These are phyloP conservation scores for Saccharomyces eubayanus DNA, from an alignment of 805 yeast genomes.

Conservation along the genomic window DNA sequence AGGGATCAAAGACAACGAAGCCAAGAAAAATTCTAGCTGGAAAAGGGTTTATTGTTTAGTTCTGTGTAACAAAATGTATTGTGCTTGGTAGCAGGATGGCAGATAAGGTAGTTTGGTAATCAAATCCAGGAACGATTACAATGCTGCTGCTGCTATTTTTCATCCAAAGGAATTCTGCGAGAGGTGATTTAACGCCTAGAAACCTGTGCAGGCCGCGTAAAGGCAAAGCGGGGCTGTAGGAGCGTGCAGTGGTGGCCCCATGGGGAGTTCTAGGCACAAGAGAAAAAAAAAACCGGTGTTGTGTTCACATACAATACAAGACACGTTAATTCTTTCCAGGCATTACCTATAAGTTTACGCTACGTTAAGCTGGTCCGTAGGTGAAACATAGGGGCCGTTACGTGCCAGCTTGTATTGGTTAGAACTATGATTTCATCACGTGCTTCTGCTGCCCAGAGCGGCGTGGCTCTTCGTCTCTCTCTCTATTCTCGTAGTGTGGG, in stretches of 20 bases:
- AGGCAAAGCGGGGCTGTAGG: background rate
- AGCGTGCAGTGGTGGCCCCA: background rate
- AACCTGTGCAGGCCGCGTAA: background rate
- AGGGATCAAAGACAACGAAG: background rate
- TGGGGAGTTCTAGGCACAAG: background rate
- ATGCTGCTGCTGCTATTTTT: background rate
- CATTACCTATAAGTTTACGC: background rate
- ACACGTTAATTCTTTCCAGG: background rate
- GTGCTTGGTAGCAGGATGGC: background rate
- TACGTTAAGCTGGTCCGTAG: background rate
- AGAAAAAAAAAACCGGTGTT: background rate
- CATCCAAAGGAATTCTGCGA: background rate
- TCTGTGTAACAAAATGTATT: background rate
- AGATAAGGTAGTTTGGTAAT: background rate
- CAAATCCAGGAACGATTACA: background rate
- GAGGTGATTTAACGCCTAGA: background rate
- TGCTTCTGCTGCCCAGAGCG: background rate
- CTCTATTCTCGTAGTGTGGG: too few relatives aligned
- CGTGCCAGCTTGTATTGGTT: background rate
- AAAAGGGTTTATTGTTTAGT: background rate
- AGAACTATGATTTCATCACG: background rate
- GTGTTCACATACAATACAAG: background rate
- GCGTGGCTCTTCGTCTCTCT: background rate
- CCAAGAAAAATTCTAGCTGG: background rate
- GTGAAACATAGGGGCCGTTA: background rate